Percentiles rank a stretch among this genome's conserved stretches.
phyloP scores from a whole-genome alignment of 176 grass and related monocot species.

The Oryza longistaminata region DNA sequence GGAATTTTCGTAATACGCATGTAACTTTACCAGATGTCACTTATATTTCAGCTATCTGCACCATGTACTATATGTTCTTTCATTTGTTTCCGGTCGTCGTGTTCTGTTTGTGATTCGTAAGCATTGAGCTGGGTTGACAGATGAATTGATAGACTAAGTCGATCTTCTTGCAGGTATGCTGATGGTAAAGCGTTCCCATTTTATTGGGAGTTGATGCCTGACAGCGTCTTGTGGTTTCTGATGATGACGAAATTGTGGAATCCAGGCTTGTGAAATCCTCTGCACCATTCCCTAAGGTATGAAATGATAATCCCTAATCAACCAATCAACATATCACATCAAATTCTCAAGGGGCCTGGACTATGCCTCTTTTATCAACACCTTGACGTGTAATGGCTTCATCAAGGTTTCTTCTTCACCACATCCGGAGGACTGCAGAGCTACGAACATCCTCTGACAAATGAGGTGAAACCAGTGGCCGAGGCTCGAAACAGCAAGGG shows the following conservation, averaged over 20 bases:
- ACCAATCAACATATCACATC: not conserved
- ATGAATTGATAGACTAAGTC: not conserved
- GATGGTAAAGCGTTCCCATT: slow-evolving; percentile 58
- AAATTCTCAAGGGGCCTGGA: no score
- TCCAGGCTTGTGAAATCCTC: slow-evolving; percentile 60
- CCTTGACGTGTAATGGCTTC: not conserved
- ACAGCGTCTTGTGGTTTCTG: slow-evolving; percentile 57
- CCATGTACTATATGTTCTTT: not conserved
- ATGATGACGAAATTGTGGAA: slow-evolving; percentile 56
- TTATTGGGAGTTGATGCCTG: slow-evolving; percentile 60
- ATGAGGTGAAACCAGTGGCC: slow-evolving; percentile 74
- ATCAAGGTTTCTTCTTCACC: slow-evolving; percentile 86
- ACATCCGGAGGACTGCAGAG: slow-evolving; percentile 64
- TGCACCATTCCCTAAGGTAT: slow-evolving; percentile 73
- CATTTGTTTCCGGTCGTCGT: not conserved
- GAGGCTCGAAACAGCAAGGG: slow-evolving; percentile 69
- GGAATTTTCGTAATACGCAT: no score
- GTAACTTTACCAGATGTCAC: no score
- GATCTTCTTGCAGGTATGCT: slow-evolving; percentile 40
- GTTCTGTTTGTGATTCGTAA: not conserved
- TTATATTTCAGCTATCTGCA: no score
- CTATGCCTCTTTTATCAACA: no score
- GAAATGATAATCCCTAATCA: no score
- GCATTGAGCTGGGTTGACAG: no score
- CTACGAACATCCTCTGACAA: slow-evolving; percentile 78